phyloP scores from a whole-genome alignment of 495 filamentous ascomycete species.

The Cenococcum geophilum region DNA sequence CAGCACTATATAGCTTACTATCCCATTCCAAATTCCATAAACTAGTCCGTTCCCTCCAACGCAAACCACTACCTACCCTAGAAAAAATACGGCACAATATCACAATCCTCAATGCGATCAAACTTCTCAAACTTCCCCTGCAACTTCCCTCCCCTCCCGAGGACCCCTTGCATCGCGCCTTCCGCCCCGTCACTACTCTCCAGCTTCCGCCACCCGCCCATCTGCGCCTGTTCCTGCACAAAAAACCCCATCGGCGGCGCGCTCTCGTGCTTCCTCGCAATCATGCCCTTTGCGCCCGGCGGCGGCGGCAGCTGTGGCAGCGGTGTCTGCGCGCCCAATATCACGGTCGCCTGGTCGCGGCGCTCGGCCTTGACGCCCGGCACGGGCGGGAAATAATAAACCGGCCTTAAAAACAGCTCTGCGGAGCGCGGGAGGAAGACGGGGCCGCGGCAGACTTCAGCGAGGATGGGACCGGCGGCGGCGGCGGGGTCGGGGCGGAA shows the following conservation, averaged over 20 bases:
- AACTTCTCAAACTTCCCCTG: slow-evolving; percentile 7
- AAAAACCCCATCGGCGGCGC: slow-evolving; percentile 7
- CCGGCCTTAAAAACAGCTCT: background rate
- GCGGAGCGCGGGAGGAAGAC: slow-evolving; percentile 6
- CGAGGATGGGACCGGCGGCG: background rate
- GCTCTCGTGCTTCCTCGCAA: background rate
- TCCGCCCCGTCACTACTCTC: background rate
- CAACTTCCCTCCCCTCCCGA: slow-evolving; percentile 1
- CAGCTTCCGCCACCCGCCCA: background rate
- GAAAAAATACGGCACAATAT: slow-evolving; percentile 8
- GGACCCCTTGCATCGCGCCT: background rate
- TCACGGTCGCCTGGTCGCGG: slow-evolving; percentile 3
- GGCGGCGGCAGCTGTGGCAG: background rate
- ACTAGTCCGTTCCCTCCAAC: no score
- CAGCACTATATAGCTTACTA: no score
- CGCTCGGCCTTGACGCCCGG: background rate
- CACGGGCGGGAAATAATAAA: slow-evolving; percentile 1
- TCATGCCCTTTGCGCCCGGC: background rate
- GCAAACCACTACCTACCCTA: background rate
- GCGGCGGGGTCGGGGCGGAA: background rate
- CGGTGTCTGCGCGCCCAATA: background rate
- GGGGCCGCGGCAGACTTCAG: background rate
- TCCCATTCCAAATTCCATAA: no score
- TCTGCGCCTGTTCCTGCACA: background rate
- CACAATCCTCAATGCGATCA: slow-evolving; percentile 7